Evolutionary conservation across 306 rosid species (phyloP), one percentile per base, ranked within the genome.

Genomic region (Rubus parviflorus): DNA sequence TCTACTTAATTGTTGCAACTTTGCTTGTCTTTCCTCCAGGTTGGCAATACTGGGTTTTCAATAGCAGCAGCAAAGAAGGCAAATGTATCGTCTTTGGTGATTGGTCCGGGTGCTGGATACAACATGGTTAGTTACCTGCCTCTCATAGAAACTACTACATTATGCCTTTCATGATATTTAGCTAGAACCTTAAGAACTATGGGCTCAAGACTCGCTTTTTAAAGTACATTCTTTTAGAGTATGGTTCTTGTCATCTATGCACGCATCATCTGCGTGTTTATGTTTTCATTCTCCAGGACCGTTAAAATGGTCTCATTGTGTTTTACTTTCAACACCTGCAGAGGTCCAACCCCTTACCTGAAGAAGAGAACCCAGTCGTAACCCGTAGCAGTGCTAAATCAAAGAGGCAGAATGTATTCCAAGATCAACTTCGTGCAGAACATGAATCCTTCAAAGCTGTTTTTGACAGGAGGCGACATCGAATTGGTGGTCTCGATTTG

Each of bases 81-180:
- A 70, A 86, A 86, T 53, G 69, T 76, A 48, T 63, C 83, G 79
- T 89, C 97, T 83, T 80, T 95, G 81, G 89, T 89, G 70, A 92
- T 95, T 84, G 99, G 99, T 70, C 91, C 99, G 12, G 99, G 99
- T 73, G 83, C 97, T 78, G 99, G 99, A 75, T 95, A 95, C 88
- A 95, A 90, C 87, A 82, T 83, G 98, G 97, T 95, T 71, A 83
- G 86, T 80, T 66, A 64, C 74, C 15, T 68, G 1, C 4, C 47
- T 45, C 25, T 20, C 54, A 42, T 20, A 35, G 62, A 49, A 13
- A 35, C 40, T 49, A 46, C 19, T 25, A 47, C 14, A 25, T 48
- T 23, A 7, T 48, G 58, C 16, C 43, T 43, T 43, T 47, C 53
- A 46, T 11, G 52, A 49, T 23, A 30, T 48, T 41, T 35, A 8